These are phyloP conservation scores for Chloris gayana DNA, from an alignment of 176 grass and related monocot species.

Conservation along the genomic window DNA sequence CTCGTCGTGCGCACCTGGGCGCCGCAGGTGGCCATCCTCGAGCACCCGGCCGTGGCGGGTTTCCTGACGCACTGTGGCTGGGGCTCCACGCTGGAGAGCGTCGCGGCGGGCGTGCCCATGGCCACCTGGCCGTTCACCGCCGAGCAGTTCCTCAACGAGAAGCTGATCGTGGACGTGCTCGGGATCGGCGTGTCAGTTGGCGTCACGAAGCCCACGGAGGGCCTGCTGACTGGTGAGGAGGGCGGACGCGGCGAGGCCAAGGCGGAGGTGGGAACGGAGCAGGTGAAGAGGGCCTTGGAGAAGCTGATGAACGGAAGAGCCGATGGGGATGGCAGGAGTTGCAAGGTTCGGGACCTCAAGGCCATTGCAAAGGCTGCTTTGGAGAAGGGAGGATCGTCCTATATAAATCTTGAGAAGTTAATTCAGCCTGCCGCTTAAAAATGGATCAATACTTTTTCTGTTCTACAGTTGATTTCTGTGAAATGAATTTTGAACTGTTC, in stretches of 20 bases:
- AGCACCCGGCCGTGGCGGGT: constrained; percentile 52
- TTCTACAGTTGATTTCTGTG: background rate
- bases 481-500: background rate
- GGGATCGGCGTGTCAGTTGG: constrained; percentile 55
- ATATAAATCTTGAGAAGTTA: constrained; percentile 35
- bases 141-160: constrained; percentile 77
- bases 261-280: constrained; percentile 20
- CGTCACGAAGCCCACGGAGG: constrained; percentile 24
- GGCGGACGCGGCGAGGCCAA: background rate
- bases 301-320: constrained; percentile 46
- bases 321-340: constrained; percentile 29
- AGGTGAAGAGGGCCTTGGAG: constrained; percentile 37
- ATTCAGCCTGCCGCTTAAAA: constrained; percentile 26
- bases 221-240: background rate
- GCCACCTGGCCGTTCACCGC: constrained; percentile 58
- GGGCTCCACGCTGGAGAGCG: constrained; percentile 67
- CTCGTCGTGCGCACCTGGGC: constrained; percentile 58
- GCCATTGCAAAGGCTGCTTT: constrained; percentile 24
- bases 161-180: constrained; percentile 60
- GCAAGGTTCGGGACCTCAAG: background rate
- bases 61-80: constrained; percentile 88
- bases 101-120: constrained; percentile 50
- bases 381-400: constrained; percentile 38
- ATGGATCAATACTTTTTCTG: background rate
- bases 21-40: constrained; percentile 62